phyloP scores from a whole-genome alignment of 2,329 filamentous ascomycete genomes.

The Biscogniauxia marginata region DNA sequence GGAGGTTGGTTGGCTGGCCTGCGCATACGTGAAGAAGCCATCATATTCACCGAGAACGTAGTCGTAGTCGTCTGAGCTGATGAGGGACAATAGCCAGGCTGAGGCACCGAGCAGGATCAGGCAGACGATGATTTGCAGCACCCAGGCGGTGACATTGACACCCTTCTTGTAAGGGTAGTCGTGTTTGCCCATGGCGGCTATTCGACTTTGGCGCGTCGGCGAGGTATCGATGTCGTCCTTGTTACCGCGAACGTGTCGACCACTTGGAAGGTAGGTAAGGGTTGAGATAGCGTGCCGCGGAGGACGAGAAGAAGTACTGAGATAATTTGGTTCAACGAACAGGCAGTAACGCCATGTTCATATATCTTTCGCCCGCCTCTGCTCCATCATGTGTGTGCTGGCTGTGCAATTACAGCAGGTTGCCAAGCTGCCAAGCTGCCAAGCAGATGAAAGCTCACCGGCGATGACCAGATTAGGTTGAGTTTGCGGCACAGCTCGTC shows the following conservation, averaged over 20 bases:
- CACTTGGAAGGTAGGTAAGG: not conserved
- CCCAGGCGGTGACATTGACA: slow-evolving; percentile 26
- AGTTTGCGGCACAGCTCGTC: not conserved
- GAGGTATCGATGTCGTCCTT: not conserved
- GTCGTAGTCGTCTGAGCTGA: slow-evolving; percentile 1
- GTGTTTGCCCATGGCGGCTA: slow-evolving; percentile 18
- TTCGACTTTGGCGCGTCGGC: too few relatives aligned
- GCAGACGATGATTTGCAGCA: slow-evolving; percentile 24
- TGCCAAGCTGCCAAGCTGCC: not conserved
- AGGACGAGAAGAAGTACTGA: too few relatives aligned
- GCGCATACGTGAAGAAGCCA: slow-evolving; percentile 14
- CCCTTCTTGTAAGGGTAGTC: slow-evolving; percentile 26
- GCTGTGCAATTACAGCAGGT: not conserved
- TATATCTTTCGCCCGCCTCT: not conserved
- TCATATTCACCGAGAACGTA: slow-evolving; percentile 1
- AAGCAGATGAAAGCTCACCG: not conserved
- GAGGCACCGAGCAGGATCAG: slow-evolving; percentile 19
- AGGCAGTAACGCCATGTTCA: not conserved
- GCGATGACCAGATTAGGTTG: not conserved
- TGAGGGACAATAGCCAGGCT: slow-evolving; percentile 12
- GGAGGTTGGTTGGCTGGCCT: not conserved
- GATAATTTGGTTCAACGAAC: not conserved
- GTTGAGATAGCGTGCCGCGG: too few relatives aligned
- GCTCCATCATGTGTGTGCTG: not conserved
- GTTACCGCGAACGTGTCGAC: not conserved